phyloP scores from a whole-genome alignment of 2,329 filamentous ascomycete genomes.

The Pyrenophora tritici-repentis region DNA sequence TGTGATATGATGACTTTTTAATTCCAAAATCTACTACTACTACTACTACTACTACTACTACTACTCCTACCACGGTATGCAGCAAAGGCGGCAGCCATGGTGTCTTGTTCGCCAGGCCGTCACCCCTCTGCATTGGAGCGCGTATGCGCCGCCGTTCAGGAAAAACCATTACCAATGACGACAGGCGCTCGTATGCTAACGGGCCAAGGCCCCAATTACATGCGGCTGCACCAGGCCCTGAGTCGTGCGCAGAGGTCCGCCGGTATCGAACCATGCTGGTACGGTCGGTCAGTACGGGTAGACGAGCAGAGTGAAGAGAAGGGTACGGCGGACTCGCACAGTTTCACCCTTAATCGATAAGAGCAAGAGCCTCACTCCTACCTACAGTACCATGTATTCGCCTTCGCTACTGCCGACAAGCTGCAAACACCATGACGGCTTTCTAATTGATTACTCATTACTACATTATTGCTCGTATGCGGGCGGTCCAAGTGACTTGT shows the following conservation, averaged over 20 bases:
- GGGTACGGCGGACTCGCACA: not conserved
- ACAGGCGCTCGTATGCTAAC: slow-evolving; percentile 22
- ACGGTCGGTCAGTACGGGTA: too few species aligned
- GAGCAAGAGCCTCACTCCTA: slow-evolving; percentile 16
- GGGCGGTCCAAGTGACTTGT: slow-evolving; percentile 12
- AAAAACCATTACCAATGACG: slow-evolving; percentile 22
- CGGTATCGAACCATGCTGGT: slow-evolving; percentile 1
- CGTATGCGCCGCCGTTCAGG: slow-evolving; percentile 18
- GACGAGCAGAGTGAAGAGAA: too few species aligned
- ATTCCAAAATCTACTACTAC: too few species aligned
- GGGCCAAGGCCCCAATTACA: slow-evolving; percentile 23
- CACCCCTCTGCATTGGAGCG: slow-evolving; percentile 13
- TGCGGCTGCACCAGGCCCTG: slow-evolving; percentile 20
- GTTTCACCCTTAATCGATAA: slow-evolving; percentile 31
- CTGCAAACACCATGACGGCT: too few species aligned
- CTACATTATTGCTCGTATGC: slow-evolving; percentile 8
- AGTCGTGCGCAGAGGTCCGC: slow-evolving; percentile 17
- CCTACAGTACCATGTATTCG: not conserved
- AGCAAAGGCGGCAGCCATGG: too few species aligned
- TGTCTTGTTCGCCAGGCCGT: too few species aligned
- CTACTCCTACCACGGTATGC: too few species aligned
- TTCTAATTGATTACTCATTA: too few species aligned
- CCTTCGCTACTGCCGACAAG: too few species aligned
- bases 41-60: too few species aligned
- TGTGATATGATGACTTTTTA: too few species aligned